Conservation (phyloP, 164 flowering plant genomes). For the Hamamelis virginiana region DNA sequence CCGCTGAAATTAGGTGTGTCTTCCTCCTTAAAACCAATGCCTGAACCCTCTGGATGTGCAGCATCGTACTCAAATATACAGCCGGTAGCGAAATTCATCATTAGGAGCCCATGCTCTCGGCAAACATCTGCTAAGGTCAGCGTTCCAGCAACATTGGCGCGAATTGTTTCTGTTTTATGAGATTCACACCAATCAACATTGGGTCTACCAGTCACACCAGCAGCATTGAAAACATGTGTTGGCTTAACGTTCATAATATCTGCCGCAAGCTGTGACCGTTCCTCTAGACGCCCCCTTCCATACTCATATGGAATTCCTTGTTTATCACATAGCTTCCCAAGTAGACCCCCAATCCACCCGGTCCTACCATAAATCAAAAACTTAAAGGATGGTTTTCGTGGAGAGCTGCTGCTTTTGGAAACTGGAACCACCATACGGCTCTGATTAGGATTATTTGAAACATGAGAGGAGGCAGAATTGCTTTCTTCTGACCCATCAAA, state of each 20-base stretch:
- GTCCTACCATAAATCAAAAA: slow-evolving; percentile 70
- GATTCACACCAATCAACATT: slow-evolving; percentile 79
- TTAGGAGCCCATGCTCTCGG: slow-evolving; percentile 54
- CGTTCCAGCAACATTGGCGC: slow-evolving; percentile 70
- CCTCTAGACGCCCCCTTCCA: slow-evolving; percentile 64
- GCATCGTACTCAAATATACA: slow-evolving; percentile 72
- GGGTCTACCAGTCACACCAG: slow-evolving; percentile 75
- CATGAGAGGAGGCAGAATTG: slow-evolving; percentile 20
- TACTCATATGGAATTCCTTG: slow-evolving; percentile 58
- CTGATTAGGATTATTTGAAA: slow-evolving; percentile 28
- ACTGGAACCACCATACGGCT: slow-evolving; percentile 38
- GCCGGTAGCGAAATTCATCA: slow-evolving; percentile 71
- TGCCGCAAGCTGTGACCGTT: slow-evolving; percentile 43
- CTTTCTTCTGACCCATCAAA: slow-evolving; percentile 46
- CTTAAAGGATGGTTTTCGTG: slow-evolving; percentile 41
- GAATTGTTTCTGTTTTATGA: slow-evolving; percentile 66
- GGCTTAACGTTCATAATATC: slow-evolving; percentile 58
- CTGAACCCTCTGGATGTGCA: slow-evolving; percentile 65
- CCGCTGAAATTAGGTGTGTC: slow-evolving; percentile 69
- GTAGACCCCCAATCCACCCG: slow-evolving; percentile 74
- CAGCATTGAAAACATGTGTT: slow-evolving; percentile 71
- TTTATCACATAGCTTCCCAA: slow-evolving; percentile 60
- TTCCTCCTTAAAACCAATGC: slow-evolving; percentile 69
- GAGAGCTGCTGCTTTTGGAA: slow-evolving; percentile 27
- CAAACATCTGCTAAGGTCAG: slow-evolving; percentile 65